These are phyloP conservation scores for Sporothrix mexicana DNA, from an alignment of 2,329 filamentous ascomycete genomes.

Conservation along the genomic window DNA sequence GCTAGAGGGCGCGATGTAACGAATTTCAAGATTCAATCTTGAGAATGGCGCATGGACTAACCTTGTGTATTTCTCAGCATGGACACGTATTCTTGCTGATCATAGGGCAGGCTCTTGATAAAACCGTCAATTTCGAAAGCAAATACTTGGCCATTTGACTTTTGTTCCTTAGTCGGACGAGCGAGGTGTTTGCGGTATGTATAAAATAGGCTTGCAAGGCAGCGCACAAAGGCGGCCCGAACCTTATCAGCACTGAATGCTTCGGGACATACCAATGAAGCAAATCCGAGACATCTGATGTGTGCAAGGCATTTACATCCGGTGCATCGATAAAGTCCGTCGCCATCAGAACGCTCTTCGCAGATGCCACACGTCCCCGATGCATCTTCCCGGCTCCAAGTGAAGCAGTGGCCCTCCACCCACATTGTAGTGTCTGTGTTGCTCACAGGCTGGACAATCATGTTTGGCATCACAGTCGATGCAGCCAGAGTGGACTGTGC, in stretches of 20 bases:
- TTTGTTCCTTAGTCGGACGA: conserved; percentile 66
- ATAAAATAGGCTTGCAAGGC: conserved; percentile 68
- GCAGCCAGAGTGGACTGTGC: conserved; percentile 85
- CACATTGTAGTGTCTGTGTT: conserved; percentile 82
- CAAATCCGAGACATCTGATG: conserved; percentile 65
- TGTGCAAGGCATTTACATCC: conserved; percentile 66
- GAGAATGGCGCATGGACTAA: conserved; percentile 45
- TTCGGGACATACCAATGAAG: conserved; percentile 67
- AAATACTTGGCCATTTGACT: conserved; percentile 64
- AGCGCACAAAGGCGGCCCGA: conserved; percentile 67
- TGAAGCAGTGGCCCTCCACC: conserved; percentile 84
- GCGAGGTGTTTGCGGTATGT: conserved; percentile 69
- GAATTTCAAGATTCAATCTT: background rate
- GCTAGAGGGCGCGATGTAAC: background rate
- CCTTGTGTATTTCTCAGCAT: conserved; percentile 72
- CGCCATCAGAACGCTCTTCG: conserved; percentile 72
- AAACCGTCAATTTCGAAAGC: conserved; percentile 71
- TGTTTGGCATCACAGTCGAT: conserved; percentile 84
- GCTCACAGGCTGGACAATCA: conserved; percentile 77
- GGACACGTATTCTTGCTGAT: conserved; percentile 67
- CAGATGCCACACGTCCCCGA: conserved; percentile 73
- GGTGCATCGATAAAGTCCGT: conserved; percentile 76
- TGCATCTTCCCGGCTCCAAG: conserved; percentile 65
- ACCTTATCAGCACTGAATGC: conserved; percentile 68
- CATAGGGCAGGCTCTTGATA: conserved; percentile 67